Conservation (phyloP, 2,329 filamentous ascomycete species). For the Trichoderma koningii region DNA sequence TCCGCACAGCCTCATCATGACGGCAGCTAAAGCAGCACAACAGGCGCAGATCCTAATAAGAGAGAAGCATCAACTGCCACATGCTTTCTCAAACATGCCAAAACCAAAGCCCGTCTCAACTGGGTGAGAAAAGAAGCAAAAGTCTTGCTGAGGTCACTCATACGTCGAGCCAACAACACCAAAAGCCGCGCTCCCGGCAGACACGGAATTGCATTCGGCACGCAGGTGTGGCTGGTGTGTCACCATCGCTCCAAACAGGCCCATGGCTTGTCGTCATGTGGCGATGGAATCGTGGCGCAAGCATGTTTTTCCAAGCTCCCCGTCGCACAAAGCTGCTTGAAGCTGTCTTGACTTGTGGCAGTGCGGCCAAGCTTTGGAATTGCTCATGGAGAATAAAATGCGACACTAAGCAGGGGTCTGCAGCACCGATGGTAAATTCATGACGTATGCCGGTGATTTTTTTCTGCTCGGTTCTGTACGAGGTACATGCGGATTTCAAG, state of each 20-base stretch:
- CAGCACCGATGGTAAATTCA: conserved; percentile 3
- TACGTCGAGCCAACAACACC: conserved; percentile 12
- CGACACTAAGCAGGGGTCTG: conserved; percentile 20
- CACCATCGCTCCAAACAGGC: background rate
- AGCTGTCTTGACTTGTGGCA: conserved; percentile 5
- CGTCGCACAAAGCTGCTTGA: background rate
- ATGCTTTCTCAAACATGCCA: background rate
- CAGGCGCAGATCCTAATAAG: background rate
- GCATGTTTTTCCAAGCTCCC: background rate
- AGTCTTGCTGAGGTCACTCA: conserved; percentile 23
- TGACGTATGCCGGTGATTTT: conserved; percentile 4
- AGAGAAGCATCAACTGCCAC: background rate
- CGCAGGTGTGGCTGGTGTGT: conserved; percentile 14
- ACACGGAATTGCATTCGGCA: background rate
- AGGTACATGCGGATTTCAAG: background rate
- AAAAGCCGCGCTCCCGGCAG: conserved; percentile 1
- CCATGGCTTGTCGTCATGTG: conserved; percentile 16
- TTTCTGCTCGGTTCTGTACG: background rate
- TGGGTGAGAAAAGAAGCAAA: background rate
- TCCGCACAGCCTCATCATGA: conserved; percentile 13
- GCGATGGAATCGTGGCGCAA: conserved; percentile 9
- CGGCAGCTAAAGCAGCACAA: conserved; percentile 3
- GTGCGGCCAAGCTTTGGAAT: conserved; percentile 8
- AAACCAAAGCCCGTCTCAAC: background rate
- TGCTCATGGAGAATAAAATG: background rate